Conservation (phyloP, 805 yeast genomes). For the Starmerella bombicola region DNA sequence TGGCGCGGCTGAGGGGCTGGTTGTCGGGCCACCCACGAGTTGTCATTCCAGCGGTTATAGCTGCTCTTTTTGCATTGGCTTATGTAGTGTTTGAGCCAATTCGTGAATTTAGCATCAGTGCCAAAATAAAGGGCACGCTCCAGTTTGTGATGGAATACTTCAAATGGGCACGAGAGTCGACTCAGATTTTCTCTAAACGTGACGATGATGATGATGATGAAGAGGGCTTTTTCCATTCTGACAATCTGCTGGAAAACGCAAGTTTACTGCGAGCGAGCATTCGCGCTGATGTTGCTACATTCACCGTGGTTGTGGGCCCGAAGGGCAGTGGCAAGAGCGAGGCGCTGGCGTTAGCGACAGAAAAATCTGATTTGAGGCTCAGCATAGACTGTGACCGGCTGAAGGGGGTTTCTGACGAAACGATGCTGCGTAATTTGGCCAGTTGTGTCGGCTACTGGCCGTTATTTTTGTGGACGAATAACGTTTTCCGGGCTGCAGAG, state of each 20-base stretch:
- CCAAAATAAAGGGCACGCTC: slow-evolving; percentile 38
- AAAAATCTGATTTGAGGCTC: slow-evolving; percentile 50
- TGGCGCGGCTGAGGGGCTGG: slow-evolving; percentile 38
- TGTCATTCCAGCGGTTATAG: slow-evolving; percentile 66
- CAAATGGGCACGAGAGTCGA: slow-evolving; percentile 6
- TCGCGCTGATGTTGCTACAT: slow-evolving; percentile 79
- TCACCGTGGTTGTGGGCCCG: slow-evolving; percentile 83
- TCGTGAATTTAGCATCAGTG: slow-evolving; percentile 63
- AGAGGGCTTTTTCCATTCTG: not conserved
- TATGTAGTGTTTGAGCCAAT: slow-evolving; percentile 88
- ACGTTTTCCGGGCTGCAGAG: slow-evolving; percentile 66
- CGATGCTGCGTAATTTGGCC: slow-evolving; percentile 56
- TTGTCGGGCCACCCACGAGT: slow-evolving; percentile 68
- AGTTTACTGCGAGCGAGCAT: slow-evolving; percentile 74
- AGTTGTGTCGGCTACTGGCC: slow-evolving; percentile 82
- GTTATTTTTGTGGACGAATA: slow-evolving; percentile 82
- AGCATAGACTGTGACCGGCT: slow-evolving; percentile 69
- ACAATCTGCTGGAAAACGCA: slow-evolving; percentile 23
- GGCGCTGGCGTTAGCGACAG: slow-evolving; percentile 47
- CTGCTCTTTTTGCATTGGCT: slow-evolving; percentile 66
- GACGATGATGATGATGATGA: not conserved
- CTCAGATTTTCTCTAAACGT: not conserved
- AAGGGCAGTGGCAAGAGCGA: slow-evolving; percentile 81
- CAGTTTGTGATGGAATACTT: slow-evolving; percentile 2
- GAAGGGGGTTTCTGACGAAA: slow-evolving; percentile 53